Evolutionary conservation across 1,284 basidiomycete species (phyloP).

Genomic region (Exsudoporus floridanus): DNA sequence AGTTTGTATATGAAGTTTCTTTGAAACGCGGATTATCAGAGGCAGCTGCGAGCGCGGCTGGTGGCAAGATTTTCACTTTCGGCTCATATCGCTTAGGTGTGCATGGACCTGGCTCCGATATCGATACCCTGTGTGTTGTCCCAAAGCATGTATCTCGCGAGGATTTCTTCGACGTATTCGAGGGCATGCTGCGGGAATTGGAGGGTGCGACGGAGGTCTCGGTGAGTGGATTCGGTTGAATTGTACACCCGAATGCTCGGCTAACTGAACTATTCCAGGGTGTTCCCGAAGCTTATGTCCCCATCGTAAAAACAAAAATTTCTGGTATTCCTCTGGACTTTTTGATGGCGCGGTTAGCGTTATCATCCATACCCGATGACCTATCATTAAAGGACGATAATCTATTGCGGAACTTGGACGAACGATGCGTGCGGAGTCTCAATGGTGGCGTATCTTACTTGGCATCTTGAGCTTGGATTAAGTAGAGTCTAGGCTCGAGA

Average conservation of each 20-base stretch:
- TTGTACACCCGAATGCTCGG: not conserved
- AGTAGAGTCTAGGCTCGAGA: conserved; percentile 70
- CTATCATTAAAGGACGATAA: conserved; percentile 90
- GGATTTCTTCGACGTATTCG: conserved; percentile 94
- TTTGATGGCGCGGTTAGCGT: conserved; percentile 83
- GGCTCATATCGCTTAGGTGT: conserved; percentile 96
- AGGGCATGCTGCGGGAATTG: conserved; percentile 82
- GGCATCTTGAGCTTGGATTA: conserved; percentile 6
- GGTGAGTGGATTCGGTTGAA: conserved; percentile 50
- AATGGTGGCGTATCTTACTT: conserved; percentile 57
- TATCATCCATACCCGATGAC: conserved; percentile 88
- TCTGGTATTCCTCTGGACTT: conserved; percentile 94
- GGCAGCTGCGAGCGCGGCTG: conserved; percentile 79
- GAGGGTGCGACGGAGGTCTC: conserved; percentile 90
- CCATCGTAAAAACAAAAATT: conserved; percentile 91
- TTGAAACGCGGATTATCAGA: conserved; percentile 83
- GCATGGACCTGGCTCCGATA: conserved; percentile 95
- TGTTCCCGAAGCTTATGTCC: conserved; percentile 95
- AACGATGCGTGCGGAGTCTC: conserved; percentile 91
- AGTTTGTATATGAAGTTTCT: conserved; percentile 88
- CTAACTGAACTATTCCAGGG: conserved; percentile 52
- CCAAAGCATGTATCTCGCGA: conserved; percentile 94
- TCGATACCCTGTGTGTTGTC: conserved; percentile 98
- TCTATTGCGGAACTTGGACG: conserved; percentile 90
- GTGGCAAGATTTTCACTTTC: conserved; percentile 99